Evolutionary conservation across 495 filamentous ascomycete genomes (phyloP).

Genomic region (Xylaria castorea): DNA sequence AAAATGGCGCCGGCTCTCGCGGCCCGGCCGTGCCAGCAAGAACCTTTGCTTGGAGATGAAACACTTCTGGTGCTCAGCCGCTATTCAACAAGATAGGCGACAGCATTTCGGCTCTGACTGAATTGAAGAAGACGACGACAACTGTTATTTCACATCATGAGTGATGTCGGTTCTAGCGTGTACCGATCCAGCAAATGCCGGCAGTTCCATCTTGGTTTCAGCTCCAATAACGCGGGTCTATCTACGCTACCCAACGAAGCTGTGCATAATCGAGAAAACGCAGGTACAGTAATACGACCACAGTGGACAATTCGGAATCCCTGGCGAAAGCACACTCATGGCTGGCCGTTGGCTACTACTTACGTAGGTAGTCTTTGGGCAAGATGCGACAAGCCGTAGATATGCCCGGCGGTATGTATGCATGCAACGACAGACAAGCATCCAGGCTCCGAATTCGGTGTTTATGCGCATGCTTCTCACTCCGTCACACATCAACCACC

Average conservation of each 20-base stretch:
- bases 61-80: background rate
- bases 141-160: too few species aligned
- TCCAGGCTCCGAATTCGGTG: background rate
- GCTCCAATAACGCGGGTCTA: background rate
- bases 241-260: background rate
- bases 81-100: background rate
- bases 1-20: background rate
- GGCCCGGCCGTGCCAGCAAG: background rate
- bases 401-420: background rate
- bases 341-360: background rate
- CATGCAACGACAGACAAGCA: background rate
- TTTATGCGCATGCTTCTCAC: constrained; percentile 7
- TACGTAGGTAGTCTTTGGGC: background rate
- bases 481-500: constrained; percentile 12
- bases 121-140: background rate
- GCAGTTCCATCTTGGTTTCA: constrained; percentile 13
- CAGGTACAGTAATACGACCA: constrained; percentile 2
- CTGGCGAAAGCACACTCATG: background rate
- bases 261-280: constrained; percentile 12
- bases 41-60: background rate
- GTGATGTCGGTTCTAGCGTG: background rate
- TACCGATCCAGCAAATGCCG: background rate
- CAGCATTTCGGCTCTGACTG: background rate
- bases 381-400: background rate
- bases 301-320: background rate